Evolutionary conservation across 352 stramenopile genomes (phyloP).

Genomic region (Thalassiosira livingstoniorum): DNA sequence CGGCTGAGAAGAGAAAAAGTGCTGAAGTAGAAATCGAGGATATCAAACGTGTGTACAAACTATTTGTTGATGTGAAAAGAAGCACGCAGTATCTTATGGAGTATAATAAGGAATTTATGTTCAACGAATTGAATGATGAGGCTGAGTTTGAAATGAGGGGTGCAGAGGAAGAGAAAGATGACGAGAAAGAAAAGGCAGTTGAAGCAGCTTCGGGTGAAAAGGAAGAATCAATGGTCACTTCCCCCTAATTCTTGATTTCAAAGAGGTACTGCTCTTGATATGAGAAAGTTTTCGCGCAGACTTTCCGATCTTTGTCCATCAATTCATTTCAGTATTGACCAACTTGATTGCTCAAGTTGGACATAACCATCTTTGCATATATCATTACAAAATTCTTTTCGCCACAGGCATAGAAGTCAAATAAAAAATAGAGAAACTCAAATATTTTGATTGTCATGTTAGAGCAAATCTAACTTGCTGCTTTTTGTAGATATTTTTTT

Average conservation of each 20-base stretch:
- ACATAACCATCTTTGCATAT: too few relatives aligned
- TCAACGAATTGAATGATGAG: conserved; percentile 92
- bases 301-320: too few relatives aligned
- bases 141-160: conserved; percentile 70
- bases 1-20: conserved; percentile 93
- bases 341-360: too few relatives aligned
- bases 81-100: conserved; percentile 99
- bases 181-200: neutral
- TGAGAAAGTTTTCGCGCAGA: too few relatives aligned
- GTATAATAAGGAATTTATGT: conserved; percentile 99
- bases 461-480: too few relatives aligned
- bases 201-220: neutral
- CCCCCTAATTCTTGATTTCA: conserved; percentile 30
- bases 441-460: too few relatives aligned
- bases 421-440: too few relatives aligned
- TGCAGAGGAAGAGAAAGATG: conserved; percentile 41
- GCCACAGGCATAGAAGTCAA: too few relatives aligned
- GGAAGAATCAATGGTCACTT: conserved; percentile 45
- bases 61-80: conserved; percentile 98
- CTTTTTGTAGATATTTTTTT: too few relatives aligned
- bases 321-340: too few relatives aligned
- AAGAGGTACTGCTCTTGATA: neutral
- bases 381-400: too few relatives aligned
- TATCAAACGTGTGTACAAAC: conserved; percentile 93
- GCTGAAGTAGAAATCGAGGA: conserved; percentile 85